phyloP scores from a whole-genome alignment of 2,329 filamentous ascomycete species.

The Paraconiothyrium sp. region DNA sequence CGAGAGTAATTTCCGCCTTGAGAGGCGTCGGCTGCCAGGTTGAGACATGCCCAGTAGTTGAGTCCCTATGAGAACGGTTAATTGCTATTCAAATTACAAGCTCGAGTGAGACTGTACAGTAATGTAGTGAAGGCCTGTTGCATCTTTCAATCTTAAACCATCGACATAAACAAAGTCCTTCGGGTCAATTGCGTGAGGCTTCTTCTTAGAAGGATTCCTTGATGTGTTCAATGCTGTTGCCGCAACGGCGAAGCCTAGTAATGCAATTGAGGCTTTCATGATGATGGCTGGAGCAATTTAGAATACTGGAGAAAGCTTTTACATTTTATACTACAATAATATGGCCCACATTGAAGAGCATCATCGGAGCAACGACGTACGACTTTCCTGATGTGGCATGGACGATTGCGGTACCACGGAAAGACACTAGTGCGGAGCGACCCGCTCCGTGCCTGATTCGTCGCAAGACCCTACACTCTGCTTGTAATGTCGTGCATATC shows the following conservation, averaged over 20 bases:
- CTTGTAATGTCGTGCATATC: not conserved
- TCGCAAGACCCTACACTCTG: not conserved
- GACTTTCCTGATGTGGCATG: slow-evolving; percentile 3
- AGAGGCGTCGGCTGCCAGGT: slow-evolving; percentile 47
- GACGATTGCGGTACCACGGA: not conserved
- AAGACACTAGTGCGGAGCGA: not conserved
- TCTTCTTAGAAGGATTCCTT: not conserved
- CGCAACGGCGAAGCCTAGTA: not conserved
- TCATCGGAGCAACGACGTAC: slow-evolving; percentile 7
- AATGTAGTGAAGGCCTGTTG: slow-evolving; percentile 49
- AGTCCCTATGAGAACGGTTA: slow-evolving; percentile 30
- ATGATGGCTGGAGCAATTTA: not conserved
- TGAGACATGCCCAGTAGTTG: slow-evolving; percentile 55
- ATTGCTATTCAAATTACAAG: not conserved
- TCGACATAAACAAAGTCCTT: slow-evolving; percentile 51
- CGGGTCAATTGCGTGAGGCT: slow-evolving; percentile 29
- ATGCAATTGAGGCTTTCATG: slow-evolving; percentile 8
- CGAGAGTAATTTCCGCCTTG: slow-evolving; percentile 50
- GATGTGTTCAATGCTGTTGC: not conserved
- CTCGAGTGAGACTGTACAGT: slow-evolving; percentile 30
- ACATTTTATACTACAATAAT: slow-evolving; percentile 6
- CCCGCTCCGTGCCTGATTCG: not conserved
- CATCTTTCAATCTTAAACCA: slow-evolving; percentile 45
- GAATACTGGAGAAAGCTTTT: not conserved
- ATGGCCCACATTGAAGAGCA: slow-evolving; percentile 5